A percentile compares a stretch with the other conserved stretches of the same genome.
Evolutionary conservation across 345 rosid genomes (phyloP).

Genomic region (Eucalyptus caleyi): DNA sequence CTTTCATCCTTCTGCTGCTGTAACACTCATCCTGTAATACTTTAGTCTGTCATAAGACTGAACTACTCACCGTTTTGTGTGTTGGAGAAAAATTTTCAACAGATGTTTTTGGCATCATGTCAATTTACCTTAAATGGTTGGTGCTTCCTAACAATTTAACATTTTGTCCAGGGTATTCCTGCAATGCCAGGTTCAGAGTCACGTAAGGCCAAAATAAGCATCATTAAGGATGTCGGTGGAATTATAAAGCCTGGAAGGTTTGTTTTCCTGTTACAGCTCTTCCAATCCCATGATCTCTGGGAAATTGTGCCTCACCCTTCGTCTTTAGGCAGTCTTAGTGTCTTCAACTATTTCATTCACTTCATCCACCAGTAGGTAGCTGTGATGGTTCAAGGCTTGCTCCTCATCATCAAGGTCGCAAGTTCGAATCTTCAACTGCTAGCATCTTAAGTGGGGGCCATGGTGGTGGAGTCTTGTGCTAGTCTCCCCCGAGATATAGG

Average conservation of each 20-base stretch:
- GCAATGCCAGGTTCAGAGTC: constrained; percentile 23
- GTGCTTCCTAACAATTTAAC: background rate
- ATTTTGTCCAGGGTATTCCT: constrained; percentile 24
- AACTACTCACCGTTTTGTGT: background rate
- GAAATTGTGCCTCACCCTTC: background rate
- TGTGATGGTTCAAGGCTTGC: too few relatives aligned
- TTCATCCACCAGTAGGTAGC: background rate
- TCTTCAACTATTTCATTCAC: background rate
- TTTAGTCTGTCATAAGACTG: background rate
- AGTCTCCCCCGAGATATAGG: too few relatives aligned
- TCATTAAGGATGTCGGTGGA: constrained; percentile 44
- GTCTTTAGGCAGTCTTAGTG: background rate
- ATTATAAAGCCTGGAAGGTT: constrained; percentile 63
- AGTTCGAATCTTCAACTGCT: too few relatives aligned
- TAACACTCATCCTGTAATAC: background rate
- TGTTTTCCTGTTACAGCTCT: background rate
- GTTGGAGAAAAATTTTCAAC: background rate
- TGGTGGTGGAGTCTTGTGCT: too few relatives aligned
- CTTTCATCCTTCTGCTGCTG: background rate
- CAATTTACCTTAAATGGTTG: background rate
- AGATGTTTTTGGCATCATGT: background rate
- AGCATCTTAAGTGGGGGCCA: too few relatives aligned
- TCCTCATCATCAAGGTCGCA: too few relatives aligned
- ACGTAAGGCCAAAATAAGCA: constrained; percentile 32
- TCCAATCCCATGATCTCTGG: background rate